Conservation (phyloP, 495 filamentous ascomycete genomes). For the Cudoniella acicularis region DNA sequence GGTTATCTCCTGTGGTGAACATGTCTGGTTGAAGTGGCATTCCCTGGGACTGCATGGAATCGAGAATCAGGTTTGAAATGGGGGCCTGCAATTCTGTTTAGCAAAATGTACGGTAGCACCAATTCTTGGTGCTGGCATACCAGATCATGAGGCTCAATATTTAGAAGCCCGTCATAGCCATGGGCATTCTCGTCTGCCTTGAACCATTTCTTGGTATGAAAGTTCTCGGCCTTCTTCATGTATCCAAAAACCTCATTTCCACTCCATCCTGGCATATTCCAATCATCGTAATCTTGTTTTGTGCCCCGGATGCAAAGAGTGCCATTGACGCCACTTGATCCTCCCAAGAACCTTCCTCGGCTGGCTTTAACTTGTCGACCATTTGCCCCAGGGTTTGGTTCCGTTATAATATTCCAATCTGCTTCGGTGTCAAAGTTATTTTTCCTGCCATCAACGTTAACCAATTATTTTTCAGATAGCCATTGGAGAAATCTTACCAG, state of each 20-base stretch:
- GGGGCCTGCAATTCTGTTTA: constrained; percentile 31
- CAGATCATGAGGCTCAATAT: constrained; percentile 45
- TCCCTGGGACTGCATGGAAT: constrained; percentile 43
- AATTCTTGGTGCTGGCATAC: neutral
- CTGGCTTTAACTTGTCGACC: constrained; percentile 55
- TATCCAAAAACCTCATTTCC: constrained; percentile 50
- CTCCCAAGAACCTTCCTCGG: constrained; percentile 57
- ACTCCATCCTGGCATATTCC: constrained; percentile 50
- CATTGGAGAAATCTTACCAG: constrained; percentile 25
- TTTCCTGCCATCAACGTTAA: constrained; percentile 5
- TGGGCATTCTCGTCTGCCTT: constrained; percentile 34
- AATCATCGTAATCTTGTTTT: constrained; percentile 60
- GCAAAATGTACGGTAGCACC: no score
- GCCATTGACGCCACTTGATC: constrained; percentile 57
- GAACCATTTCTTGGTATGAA: constrained; percentile 35
- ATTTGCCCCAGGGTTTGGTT: constrained; percentile 49
- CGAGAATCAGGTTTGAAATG: constrained; percentile 42
- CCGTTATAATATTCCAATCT: constrained; percentile 55
- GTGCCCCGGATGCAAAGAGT: constrained; percentile 59
- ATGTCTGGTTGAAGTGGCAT: constrained; percentile 45
- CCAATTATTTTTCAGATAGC: neutral
- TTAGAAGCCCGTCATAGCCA: constrained; percentile 42
- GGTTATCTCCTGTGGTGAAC: constrained; percentile 43
- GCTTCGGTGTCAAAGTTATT: constrained; percentile 47
- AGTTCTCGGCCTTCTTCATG: constrained; percentile 51